These are phyloP conservation scores for Liriodendron chinense DNA, from an alignment of 164 flowering plant genomes.

Conservation along the genomic window DNA sequence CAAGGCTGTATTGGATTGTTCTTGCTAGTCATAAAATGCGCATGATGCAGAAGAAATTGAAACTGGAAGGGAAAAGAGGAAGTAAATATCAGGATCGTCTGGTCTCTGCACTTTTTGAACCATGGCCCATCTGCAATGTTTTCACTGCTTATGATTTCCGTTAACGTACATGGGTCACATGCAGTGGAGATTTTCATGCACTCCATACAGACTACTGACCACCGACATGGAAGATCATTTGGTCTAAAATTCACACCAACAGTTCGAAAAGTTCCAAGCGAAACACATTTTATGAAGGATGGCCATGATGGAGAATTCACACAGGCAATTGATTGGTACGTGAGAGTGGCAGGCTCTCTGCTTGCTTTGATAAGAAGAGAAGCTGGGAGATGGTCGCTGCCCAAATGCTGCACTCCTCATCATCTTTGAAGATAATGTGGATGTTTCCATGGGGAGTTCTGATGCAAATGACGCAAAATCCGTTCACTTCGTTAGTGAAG, in stretches of 20 bases:
- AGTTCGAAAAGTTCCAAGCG: neutral
- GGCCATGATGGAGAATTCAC: neutral
- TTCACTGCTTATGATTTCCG: too few relatives aligned
- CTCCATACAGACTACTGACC: too few relatives aligned
- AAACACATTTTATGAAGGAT: neutral
- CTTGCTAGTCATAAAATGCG: too few relatives aligned
- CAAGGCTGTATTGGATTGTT: too few relatives aligned
- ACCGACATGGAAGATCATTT: too few relatives aligned
- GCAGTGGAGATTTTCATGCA: neutral
- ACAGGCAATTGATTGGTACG: neutral
- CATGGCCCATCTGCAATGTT: too few relatives aligned
- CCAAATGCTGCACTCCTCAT: slow-evolving; percentile 2
- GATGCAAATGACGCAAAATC: slow-evolving; percentile 5
- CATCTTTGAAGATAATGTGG: slow-evolving; percentile 6
- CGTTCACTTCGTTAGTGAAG: slow-evolving; percentile 8
- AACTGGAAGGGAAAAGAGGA: too few relatives aligned
- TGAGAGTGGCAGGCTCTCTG: neutral
- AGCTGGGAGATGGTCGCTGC: neutral
- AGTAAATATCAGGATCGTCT: too few relatives aligned
- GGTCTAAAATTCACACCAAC: neutral
- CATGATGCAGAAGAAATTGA: too few relatives aligned
- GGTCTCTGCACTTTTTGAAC: too few relatives aligned
- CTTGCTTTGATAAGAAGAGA: neutral
- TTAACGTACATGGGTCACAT: neutral
- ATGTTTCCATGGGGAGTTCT: neutral